phyloP scores from a whole-genome alignment of 2,329 filamentous ascomycete species.

The Thelonectria blattea region DNA sequence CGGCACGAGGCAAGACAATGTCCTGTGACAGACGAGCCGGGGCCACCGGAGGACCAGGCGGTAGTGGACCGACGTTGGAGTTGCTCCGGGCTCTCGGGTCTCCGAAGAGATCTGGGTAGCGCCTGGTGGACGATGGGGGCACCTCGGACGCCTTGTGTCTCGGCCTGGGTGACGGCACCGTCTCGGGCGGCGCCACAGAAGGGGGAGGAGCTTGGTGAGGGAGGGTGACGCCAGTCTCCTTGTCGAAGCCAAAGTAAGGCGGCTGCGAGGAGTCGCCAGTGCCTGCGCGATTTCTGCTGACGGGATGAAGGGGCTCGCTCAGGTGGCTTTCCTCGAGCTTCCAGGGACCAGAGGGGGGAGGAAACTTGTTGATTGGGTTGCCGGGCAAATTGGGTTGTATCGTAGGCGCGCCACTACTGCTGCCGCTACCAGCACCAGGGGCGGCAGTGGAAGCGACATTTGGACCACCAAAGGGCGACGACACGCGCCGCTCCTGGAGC shows the following conservation, averaged over 20 bases:
- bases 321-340: conserved; percentile 62
- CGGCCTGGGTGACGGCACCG: conserved; percentile 2
- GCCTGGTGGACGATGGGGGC: conserved; percentile 58
- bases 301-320: conserved; percentile 53
- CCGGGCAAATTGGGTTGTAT: conserved; percentile 32
- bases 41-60: conserved; percentile 26
- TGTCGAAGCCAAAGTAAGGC: conserved; percentile 42
- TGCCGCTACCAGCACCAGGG: conserved; percentile 7
- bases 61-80: conserved; percentile 17
- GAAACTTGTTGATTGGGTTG: conserved; percentile 50
- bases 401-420: conserved; percentile 20
- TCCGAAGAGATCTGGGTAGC: conserved; percentile 56
- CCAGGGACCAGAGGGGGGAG: conserved; percentile 56
- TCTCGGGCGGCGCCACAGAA: background rate
- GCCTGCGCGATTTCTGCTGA: conserved; percentile 43
- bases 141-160: conserved; percentile 44
- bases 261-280: conserved; percentile 39
- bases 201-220: background rate
- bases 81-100: conserved; percentile 29
- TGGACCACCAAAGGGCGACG: background rate
- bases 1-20: conserved; percentile 43
- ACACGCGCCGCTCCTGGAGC: background rate
- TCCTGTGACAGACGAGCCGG: conserved; percentile 23
- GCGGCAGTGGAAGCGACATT: background rate
- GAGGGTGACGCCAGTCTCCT: conserved; percentile 51